Evolutionary conservation across 345 rosid genomes (phyloP).

Genomic region (Pseudoturritis turrita): DNA sequence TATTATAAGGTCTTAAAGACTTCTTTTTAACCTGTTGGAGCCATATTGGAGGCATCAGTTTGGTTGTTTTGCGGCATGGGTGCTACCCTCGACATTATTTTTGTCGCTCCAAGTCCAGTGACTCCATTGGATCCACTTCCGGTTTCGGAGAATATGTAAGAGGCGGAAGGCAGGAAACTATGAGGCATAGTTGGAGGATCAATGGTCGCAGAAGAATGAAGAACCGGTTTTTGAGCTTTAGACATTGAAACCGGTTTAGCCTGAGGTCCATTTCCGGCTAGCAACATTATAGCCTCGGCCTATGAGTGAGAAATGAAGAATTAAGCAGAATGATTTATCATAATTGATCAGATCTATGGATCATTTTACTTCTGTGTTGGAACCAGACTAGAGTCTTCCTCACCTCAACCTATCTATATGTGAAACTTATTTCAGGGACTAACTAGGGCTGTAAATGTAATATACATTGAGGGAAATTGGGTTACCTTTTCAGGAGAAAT

Average conservation of each 20-base stretch:
- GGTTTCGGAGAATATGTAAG: conserved; percentile 31
- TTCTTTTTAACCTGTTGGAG: conserved; percentile 38
- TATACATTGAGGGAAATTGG: neutral
- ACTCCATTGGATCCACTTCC: conserved; percentile 23
- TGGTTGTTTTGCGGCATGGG: neutral
- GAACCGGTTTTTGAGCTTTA: conserved; percentile 11
- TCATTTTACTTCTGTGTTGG: neutral
- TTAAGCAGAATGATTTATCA: neutral
- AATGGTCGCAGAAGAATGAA: conserved; percentile 25
- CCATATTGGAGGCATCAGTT: conserved; percentile 29
- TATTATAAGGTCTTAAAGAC: neutral
- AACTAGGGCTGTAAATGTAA: neutral
- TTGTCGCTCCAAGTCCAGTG: conserved; percentile 23
- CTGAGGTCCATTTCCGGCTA: conserved; percentile 49
- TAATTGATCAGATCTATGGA: too few species aligned
- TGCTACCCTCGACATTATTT: conserved; percentile 13
- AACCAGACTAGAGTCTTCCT: neutral
- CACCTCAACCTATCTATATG: too few species aligned
- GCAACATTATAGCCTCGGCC: conserved; percentile 65
- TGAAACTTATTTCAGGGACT: too few species aligned
- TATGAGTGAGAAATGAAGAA: conserved; percentile 15
- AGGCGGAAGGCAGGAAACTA: conserved; percentile 34
- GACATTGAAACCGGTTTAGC: neutral
- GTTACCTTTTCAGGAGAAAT: conserved; percentile 55
- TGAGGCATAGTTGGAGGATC: conserved; percentile 26